Conservation (phyloP, 2,329 filamentous ascomycete species). For the Bimuria novae-zelandiae region DNA sequence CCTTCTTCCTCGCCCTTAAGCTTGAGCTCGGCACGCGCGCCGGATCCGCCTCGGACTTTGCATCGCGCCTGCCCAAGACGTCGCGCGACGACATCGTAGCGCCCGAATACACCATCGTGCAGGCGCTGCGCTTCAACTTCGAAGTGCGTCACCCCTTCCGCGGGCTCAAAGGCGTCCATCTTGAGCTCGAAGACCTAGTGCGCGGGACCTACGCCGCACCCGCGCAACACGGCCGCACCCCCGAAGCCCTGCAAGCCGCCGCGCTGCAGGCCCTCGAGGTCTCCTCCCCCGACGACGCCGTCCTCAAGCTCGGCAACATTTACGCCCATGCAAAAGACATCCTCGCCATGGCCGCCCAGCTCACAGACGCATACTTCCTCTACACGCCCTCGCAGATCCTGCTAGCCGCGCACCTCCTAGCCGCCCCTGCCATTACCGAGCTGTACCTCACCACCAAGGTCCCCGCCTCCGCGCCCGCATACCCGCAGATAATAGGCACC, state of each 20-base stretch:
- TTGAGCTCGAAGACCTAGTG: conserved; percentile 75
- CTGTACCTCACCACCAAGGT: conserved; percentile 54
- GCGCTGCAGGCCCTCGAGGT: conserved; percentile 29
- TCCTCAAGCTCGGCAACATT: conserved; percentile 61
- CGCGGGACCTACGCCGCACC: conserved; percentile 59
- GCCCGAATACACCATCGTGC: conserved; percentile 89
- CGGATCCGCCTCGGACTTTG: conserved; percentile 61
- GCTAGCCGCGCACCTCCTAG: conserved; percentile 77
- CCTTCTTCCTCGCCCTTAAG: conserved; percentile 91
- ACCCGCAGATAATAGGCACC: conserved; percentile 44
- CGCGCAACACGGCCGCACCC: conserved; percentile 18
- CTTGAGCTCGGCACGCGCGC: conserved; percentile 73
- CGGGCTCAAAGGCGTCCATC: conserved; percentile 80
- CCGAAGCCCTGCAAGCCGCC: conserved; percentile 30
- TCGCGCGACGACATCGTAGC: conserved; percentile 83
- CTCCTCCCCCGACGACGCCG: conserved; percentile 27
- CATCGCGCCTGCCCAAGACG: conserved; percentile 52
- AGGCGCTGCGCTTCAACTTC: conserved; percentile 90
- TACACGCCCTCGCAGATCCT: conserved; percentile 94
- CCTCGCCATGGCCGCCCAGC: conserved; percentile 69
- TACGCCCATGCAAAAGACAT: conserved; percentile 69
- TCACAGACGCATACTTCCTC: conserved; percentile 97
- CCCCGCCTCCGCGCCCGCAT: conserved; percentile 29
- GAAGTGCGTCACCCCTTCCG: conserved; percentile 91
- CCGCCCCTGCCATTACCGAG: conserved; percentile 66